Base-by-base conservation (phyloP, 2,329 filamentous ascomycete species). In the Fusarium denticulatum region DNA sequence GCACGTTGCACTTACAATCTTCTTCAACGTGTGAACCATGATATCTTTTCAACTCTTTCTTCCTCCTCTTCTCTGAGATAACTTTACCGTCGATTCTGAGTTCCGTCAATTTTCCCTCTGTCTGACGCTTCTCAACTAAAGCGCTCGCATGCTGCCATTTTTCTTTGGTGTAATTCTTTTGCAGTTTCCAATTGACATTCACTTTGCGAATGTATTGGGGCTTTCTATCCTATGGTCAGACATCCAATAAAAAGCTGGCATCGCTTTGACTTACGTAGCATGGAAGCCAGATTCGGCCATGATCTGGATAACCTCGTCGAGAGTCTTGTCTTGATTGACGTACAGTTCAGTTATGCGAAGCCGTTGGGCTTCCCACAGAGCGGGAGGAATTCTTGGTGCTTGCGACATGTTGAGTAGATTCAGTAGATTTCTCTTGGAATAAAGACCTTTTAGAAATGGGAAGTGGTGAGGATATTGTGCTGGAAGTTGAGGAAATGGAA, bases 191-290 rank as follows among this genome's bases (percentile, higher is more conserved):
- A 0, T 26, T 32, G 10, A 37, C 37, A 14, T 45, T 67, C 1
- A 72, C n/a, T 46, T 53, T 55, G 0, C 67, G 67, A 18, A 72
- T 63, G 8, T 60, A 72, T 14, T 72, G 69, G 2, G 63, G 6
- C 0, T 30, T 71, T 1, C 63, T 72, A 8, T 6, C 1, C 0
- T 0, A 24, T 16, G 0, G 0, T 45, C 1, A 16, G 49, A 2
- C 0, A 12, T 5, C 0, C 15, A 2, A 6, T 4, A 14, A 0
- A 0, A 1, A 1, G 1, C 7, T 11, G 7, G 3, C 0, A 10
- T 3, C 5, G 0, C 2, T 10, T 3, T 2, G 5, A 28, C 57
- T 24, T 32, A 60, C 69, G 71, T 62, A 7, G 60, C 52, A 22
- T 50, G 8, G 11, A 73, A 73, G 0, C n/a, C 32, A 18, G 20